Base-by-base conservation (phyloP, 169 alveolate species). In the Amoebophrya sp. region DNA sequence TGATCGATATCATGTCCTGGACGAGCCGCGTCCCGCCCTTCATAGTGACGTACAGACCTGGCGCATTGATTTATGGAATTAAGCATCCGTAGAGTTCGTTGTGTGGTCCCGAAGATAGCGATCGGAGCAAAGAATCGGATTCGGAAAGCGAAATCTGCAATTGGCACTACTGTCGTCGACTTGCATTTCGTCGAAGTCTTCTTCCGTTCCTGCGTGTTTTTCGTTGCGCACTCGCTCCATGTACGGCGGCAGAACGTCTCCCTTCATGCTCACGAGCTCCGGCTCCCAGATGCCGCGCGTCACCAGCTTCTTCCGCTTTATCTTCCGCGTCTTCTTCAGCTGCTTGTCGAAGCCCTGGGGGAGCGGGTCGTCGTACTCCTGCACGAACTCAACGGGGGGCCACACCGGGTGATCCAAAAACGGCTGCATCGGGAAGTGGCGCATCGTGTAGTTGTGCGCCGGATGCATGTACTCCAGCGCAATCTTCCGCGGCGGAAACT, bases 211-310 rank as follows among this genome's bases (percentile, higher is more conserved):
- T 2, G 38, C 78, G 23, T 58, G 78, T 29, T n/a, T 58, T n/a
- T 58, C 78, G 4, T 2, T 58, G 4, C 78, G 78, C 78, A 58
- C 78, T 13, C 78, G 78, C 39, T 58, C 78, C 78, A 58, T 58
- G 78, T 58, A 58, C 39, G 78, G 78, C 23, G 78, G 78, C 78
- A 58, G 34, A 4, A 58, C 34, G 10, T 58, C 78, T 10, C 78
- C 78, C 23, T 16, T 2, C 78, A 58, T 58, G 78, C 29, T 7
- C 4, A 58, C 78, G 7, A 58, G 78, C 78, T 58, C 78, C 23
- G 78, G 78, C 23, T 58, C 78, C 78, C 78, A 58, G 78, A 58
- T 58, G 78, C 78, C 78, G 34, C 78, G 78, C 7, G 78, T 58
- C 34, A 58, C 23, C 7, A 58, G 34, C 78, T 58, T 58, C 23